These are phyloP conservation scores for Diplodia corticola DNA, from an alignment of 2,329 filamentous ascomycete species.

Conservation along the genomic window DNA sequence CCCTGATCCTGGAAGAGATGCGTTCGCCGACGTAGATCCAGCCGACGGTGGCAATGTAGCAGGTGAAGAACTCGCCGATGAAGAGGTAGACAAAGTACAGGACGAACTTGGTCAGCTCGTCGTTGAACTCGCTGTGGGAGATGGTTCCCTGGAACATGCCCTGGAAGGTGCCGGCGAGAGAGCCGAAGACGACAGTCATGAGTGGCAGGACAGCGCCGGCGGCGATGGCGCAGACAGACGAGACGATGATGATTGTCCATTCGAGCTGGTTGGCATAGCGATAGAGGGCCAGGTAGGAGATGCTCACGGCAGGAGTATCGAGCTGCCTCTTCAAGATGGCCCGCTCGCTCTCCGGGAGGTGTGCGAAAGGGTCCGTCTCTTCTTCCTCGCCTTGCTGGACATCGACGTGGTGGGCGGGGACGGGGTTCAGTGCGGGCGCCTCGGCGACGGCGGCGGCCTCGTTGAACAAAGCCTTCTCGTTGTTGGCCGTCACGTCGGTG, in stretches of 20 bases:
- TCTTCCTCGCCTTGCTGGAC: slow-evolving; percentile 41
- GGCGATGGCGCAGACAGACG: slow-evolving; percentile 65
- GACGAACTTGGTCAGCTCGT: slow-evolving; percentile 21
- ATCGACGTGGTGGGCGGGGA: slow-evolving; percentile 22
- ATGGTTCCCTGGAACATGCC: slow-evolving; percentile 24
- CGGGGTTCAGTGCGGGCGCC: neutral
- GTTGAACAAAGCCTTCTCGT: slow-evolving; percentile 21
- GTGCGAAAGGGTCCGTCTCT: slow-evolving; percentile 57
- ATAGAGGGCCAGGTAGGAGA: slow-evolving; percentile 66
- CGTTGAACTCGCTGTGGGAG: slow-evolving; percentile 27
- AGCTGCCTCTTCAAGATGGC: slow-evolving; percentile 69
- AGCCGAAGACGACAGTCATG: slow-evolving; percentile 59
- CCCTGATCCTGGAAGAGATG: slow-evolving; percentile 34
- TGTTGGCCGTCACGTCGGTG: slow-evolving; percentile 17
- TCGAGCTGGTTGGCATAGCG: slow-evolving; percentile 70
- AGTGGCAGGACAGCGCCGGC: slow-evolving; percentile 74
- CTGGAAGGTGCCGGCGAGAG: slow-evolving; percentile 26
- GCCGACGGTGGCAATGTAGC: slow-evolving; percentile 70
- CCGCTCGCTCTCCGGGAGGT: slow-evolving; percentile 66
- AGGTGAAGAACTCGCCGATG: slow-evolving; percentile 27
- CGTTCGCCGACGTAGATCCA: slow-evolving; percentile 70
- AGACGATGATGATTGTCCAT: slow-evolving; percentile 62
- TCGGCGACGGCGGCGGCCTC: slow-evolving; percentile 1
- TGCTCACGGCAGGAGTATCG: slow-evolving; percentile 61
- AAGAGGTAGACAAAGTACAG: slow-evolving; percentile 33